phyloP scores from a whole-genome alignment of 148 eudicot genomes.

The Polygonum aviculare region DNA sequence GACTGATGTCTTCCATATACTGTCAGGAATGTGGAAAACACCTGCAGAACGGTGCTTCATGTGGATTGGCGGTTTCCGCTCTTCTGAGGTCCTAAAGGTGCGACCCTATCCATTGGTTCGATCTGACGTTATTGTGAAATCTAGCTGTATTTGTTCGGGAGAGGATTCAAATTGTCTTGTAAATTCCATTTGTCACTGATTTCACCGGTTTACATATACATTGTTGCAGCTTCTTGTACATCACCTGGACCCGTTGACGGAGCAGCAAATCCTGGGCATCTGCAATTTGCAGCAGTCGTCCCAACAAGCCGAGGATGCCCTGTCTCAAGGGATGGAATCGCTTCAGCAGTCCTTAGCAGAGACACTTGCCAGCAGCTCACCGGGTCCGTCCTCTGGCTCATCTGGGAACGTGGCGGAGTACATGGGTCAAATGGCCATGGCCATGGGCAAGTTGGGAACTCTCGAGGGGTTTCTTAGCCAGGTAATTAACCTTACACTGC shows the following conservation, averaged over 20 bases:
- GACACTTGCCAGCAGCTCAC: conserved; percentile 65
- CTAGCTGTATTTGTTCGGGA: no score
- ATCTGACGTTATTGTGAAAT: no score
- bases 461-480: conserved; percentile 93
- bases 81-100: conserved; percentile 87
- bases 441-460: conserved; percentile 97
- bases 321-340: conserved; percentile 96
- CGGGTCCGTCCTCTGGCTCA: conserved; percentile 41
- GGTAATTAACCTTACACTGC: conserved; percentile 31
- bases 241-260: conserved; percentile 90
- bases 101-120: not conserved
- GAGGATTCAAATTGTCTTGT: not conserved
- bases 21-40: conserved; percentile 98
- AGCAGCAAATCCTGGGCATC: conserved; percentile 70
- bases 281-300: conserved; percentile 83
- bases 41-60: conserved; percentile 95
- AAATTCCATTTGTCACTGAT: not conserved
- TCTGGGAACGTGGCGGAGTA: conserved; percentile 87
- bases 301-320: conserved; percentile 92
- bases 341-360: conserved; percentile 84
- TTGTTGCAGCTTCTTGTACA: conserved; percentile 63
- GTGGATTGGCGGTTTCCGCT: conserved; percentile 98
- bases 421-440: conserved; percentile 99
- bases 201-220: not conserved
- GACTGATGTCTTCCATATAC: conserved; percentile 79